Evolutionary conservation across 1,284 basidiomycete genomes (phyloP), one percentile per base, ranked within the genome.

Genomic region (Ganoderma multipileum): DNA sequence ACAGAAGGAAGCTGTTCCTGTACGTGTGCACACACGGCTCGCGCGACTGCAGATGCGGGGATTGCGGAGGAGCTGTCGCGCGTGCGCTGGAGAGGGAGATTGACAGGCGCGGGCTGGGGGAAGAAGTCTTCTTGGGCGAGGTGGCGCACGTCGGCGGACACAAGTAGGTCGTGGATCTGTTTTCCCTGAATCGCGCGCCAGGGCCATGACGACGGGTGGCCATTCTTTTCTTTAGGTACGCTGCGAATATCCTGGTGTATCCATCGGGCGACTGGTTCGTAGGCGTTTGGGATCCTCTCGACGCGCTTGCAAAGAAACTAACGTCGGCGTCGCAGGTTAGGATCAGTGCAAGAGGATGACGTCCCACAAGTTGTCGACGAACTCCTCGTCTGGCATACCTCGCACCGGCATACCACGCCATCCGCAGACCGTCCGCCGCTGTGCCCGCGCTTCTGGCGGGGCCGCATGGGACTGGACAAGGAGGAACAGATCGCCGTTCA

Each of bases 61-160:
- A 91, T 26, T 84, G 79, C 20, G 94, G 95, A 0, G 84, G 82
- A 1, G 80, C 78, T 18, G 85, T 92, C 12, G 84, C 79, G 61
- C 74, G 76, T 41, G 78, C 81, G 20, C 62, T 83, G 61, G 71
- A 72, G 11, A 42, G 66, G 12, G 79, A 81, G 72, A 73, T 82
- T 18, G 66, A 55, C 60, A 68, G 68, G 68, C 74, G 80, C 12
- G 71, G 72, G 28, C 26, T 72, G 20, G 60, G 69, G 30, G 64
- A 73, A 16, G 70, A 71, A 30, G 72, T 79, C 11, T 76, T 80
- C 65, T 80, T 95, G 1, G 87, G 87, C 2, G 89, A 93, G 72
- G 86, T 92, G 16, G 91, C 86, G 1, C 95, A 96, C 80, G 90
- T 96, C 55, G 95, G 95, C 1, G 93, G 93, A 30, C 95, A 96